These are phyloP conservation scores for Stygiomarasmius scandens DNA, from an alignment of 1,284 basidiomycete genomes.

Conservation along the genomic window DNA sequence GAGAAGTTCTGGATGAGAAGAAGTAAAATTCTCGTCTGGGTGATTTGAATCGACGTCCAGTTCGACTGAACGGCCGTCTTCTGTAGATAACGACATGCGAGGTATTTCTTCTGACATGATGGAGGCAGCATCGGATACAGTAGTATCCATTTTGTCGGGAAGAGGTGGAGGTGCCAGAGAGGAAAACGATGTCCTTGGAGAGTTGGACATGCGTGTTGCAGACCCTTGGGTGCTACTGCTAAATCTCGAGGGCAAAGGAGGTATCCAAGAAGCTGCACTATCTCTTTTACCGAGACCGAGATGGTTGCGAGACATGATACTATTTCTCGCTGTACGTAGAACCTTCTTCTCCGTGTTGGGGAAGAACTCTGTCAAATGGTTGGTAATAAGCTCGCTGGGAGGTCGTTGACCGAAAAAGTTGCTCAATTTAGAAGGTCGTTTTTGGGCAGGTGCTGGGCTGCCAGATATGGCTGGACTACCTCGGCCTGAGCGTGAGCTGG, in stretches of 20 bases:
- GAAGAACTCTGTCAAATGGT: constrained; percentile 96
- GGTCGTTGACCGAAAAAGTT: constrained; percentile 99
- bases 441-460: constrained; percentile 37
- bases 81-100: constrained; percentile 74
- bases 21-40: constrained; percentile 30
- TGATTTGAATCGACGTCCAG: constrained; percentile 45
- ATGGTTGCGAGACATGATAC: constrained; percentile 65
- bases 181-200: constrained; percentile 53
- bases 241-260: constrained; percentile 52
- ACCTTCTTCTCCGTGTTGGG: constrained; percentile 91
- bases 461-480: constrained; percentile 18
- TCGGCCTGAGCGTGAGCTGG: constrained; percentile 26
- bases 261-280: constrained; percentile 50
- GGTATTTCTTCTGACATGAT: constrained; percentile 49
- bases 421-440: constrained; percentile 74
- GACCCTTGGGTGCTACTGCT: constrained; percentile 74
- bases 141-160: constrained; percentile 38
- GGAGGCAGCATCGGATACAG: constrained; percentile 30
- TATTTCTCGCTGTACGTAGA: constrained; percentile 82
- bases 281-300: constrained; percentile 37
- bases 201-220: constrained; percentile 30
- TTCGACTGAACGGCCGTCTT: constrained; percentile 62
- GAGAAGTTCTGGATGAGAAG: constrained; percentile 59
- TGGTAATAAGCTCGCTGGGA: constrained; percentile 95
- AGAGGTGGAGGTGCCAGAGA: constrained; percentile 45